Base-by-base conservation (phyloP, 176 grass and related monocot genomes). In the Guadua angustifolia region DNA sequence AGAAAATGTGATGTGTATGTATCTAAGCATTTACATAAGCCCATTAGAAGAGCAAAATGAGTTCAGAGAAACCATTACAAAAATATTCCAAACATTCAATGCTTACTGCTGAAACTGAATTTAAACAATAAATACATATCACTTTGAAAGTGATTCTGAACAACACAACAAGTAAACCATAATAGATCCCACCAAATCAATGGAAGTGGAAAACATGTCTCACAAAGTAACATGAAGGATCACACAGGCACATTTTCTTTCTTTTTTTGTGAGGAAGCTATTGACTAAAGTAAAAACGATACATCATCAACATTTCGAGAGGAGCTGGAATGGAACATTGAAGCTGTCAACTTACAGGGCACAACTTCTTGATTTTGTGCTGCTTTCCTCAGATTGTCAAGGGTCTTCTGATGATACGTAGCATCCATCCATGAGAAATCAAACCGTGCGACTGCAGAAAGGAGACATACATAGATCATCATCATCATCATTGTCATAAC, bases 351-450 rank as follows among this genome's bases (percentile, higher is more conserved):
- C 95, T 92, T 94, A 98, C 96, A 75, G 96, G 93, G 76, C 96
- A 98, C 43, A 94, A 46, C 69, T 98, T 91, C 77, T 94, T 93
- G 51, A 89, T 95, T 98, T 4, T 84, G 80, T n/a, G 90, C 88
- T 1, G 96, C 96, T 78, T 83, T 90, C 74, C 84, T 98, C 77
- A 98, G 86, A 83, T 95, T 98, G 35, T 98, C 74, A 45, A 95
- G 91, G 76, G 96, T 94, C 75, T 92, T 89, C 77, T 98, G 96
- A 82, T 98, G 96, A 70, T 95, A 98, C 6, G 88, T 67, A 75
- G 93, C 91, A 86, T 90, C 91, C 85, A 90, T 83, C 75, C 90
- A 92, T 32, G 96, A 98, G 86, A 98, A 98, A 81, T 95, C 93
- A 60, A 98, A 98, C 21, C 96, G 86, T 46, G 96, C 93, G 32